Percentiles rank a stretch among this genome's conserved stretches.
Conservation (phyloP, 768 basidiomycete species). For the Ephemerocybe angulata region DNA sequence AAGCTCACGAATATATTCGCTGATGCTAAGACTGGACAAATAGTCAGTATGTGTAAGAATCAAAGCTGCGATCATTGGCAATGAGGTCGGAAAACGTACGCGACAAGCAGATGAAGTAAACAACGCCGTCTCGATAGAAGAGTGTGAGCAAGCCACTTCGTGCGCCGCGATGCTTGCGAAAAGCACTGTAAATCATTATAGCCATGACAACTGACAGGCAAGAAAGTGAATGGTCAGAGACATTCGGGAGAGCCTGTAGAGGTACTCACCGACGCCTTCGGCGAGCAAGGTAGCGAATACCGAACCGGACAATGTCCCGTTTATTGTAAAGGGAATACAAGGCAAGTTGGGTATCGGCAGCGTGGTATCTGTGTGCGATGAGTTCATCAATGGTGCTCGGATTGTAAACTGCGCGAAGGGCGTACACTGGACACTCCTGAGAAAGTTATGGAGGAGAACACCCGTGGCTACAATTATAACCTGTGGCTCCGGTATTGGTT, state of each 20-base stretch:
- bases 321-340: too few species aligned
- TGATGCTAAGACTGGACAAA: too few species aligned
- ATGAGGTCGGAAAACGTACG: not conserved
- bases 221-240: not conserved
- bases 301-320: too few species aligned
- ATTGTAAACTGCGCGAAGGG: too few species aligned
- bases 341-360: too few species aligned
- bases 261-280: not conserved
- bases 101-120: not conserved
- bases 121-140: not conserved
- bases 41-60: not conserved
- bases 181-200: not conserved
- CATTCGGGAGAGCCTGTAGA: too few species aligned
- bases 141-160: not conserved
- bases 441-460: too few species aligned
- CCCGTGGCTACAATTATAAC: not conserved
- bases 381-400: too few species aligned
- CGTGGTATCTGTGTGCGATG: too few species aligned
- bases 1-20: not conserved
- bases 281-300: not conserved
- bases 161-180: not conserved
- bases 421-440: too few species aligned
- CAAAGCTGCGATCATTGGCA: not conserved
- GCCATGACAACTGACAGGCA: not conserved
- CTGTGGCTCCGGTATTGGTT: not conserved